phyloP scores from a whole-genome alignment of 1,139 yeast genomes.

The Zygosaccharomyces pseudobailii region DNA sequence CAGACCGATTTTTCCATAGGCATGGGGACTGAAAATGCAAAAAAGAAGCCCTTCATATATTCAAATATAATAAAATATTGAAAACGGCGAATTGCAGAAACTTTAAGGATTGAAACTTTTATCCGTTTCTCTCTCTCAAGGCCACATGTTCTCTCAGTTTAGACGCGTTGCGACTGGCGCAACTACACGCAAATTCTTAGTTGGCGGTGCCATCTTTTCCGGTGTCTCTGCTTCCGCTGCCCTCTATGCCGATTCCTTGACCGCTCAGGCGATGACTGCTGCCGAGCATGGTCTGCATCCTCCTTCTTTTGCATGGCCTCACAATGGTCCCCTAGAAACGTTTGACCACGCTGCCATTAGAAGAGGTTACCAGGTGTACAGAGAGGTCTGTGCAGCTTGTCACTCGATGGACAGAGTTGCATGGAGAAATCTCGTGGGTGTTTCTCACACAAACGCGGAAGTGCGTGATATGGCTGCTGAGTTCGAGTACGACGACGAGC shows the following conservation, averaged over 20 bases:
- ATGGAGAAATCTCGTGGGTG: slow-evolving; percentile 98
- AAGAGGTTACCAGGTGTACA: slow-evolving; percentile 98
- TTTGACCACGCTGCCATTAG: slow-evolving; percentile 96
- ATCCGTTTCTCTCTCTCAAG: not conserved
- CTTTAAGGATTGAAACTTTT: not conserved
- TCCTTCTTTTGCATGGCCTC: slow-evolving; percentile 91
- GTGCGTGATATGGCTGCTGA: slow-evolving; percentile 94
- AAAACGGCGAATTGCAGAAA: not conserved
- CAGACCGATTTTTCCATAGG: slow-evolving; percentile 3
- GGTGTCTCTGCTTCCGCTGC: slow-evolving; percentile 71
- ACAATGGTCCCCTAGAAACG: slow-evolving; percentile 83
- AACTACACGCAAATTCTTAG: slow-evolving; percentile 41
- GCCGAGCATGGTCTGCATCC: slow-evolving; percentile 99
- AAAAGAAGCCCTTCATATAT: not conserved
- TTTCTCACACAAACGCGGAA: slow-evolving; percentile 86
- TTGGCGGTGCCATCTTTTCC: slow-evolving; percentile 54
- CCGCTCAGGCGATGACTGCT: slow-evolving; percentile 95
- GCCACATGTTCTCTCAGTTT: slow-evolving; percentile 3
- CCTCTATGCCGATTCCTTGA: slow-evolving; percentile 72
- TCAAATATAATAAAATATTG: not conserved
- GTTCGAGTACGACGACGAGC: slow-evolving; percentile 97
- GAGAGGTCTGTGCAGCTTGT: slow-evolving; percentile 98
- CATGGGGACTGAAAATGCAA: not conserved
- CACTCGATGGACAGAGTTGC: slow-evolving; percentile 96
- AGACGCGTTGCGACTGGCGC: slow-evolving; percentile 4